Evolutionary conservation across 108 stramenopile species (phyloP), one percentile per base, ranked within the genome.

Genomic region (Aurantiochytrium sp.): DNA sequence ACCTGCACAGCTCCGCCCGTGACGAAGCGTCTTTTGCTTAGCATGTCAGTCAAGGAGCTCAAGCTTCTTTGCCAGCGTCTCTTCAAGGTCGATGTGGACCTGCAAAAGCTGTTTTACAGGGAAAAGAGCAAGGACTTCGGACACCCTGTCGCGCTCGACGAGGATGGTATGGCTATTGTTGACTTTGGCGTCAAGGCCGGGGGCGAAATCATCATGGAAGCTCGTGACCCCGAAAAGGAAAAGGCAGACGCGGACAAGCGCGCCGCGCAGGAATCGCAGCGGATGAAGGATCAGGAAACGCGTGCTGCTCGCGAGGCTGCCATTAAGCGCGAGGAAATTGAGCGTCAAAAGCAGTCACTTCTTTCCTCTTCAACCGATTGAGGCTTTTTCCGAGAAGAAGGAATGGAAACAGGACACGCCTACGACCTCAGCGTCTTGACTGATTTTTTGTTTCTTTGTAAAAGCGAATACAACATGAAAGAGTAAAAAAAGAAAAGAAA

Each of bases 1-100:
- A 90, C 90, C 90, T 90, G 90, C 42, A 90, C 90, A 23, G 42
- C 88, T 28, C 88, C 88, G 21, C 90, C 90, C 14, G 60, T 89
- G 29, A 90, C 72, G 35, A 91, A 91, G 87, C 44, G 71, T 21
- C 88, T 91, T 4, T 88, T 88, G 4, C 42, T 88, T 10, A 53
- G 71, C 44, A 71, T 91, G 89, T 89, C 90, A 21, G 90, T 91
- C 76, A 88, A 90, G 25, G 88, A 90, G 69, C 88, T 91, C 69
- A 91, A 91, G 90, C 90, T 89, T 71, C 88, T 91, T 49, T 90
- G 90, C 58, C 90, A 91, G 88, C 90, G 90, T 21, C 90, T 91
- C 83, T 91, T 91, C 18, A 72, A 72, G 59, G 45, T 91, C 5
- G 90, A 91, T 60, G 89, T 87, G 60, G 90, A 91, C 23, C 90